A percentile compares a stretch with the other conserved stretches of the same genome.
phyloP scores from a whole-genome alignment of 371 early-diverging fungal genomes.

The Mucor racemosus region DNA sequence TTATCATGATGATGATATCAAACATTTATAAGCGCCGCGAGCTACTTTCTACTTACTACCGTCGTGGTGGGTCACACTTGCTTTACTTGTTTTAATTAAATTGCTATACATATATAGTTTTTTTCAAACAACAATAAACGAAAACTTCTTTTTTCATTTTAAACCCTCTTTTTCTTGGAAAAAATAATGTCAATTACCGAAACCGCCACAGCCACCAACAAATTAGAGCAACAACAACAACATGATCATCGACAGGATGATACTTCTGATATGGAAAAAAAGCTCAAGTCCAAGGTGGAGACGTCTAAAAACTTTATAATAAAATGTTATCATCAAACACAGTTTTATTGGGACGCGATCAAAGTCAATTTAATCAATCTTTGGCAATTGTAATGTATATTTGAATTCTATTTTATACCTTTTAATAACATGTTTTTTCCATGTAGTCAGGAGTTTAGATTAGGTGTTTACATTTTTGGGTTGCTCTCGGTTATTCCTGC shows the following conservation, averaged over 20 bases:
- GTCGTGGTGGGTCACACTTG: background rate
- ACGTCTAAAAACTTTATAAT: background rate
- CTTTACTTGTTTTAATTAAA: background rate
- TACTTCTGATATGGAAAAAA: slow-evolving; percentile 1
- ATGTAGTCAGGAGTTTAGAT: slow-evolving; percentile 13
- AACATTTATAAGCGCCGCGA: slow-evolving; percentile 4
- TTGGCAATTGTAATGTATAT: slow-evolving; percentile 11
- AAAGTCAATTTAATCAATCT: background rate
- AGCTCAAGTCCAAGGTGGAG: background rate
- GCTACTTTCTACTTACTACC: background rate
- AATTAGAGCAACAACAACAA: background rate
- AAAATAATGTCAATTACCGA: background rate
- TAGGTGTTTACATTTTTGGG: slow-evolving; percentile 10
- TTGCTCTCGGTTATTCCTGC: slow-evolving; percentile 1
- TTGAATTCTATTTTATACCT: background rate
- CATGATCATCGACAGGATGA: background rate
- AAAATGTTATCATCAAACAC: background rate
- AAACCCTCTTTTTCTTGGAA: too few species aligned
- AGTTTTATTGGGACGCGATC: slow-evolving; percentile 10
- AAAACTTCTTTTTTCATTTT: too few species aligned
- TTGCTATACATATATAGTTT: background rate
- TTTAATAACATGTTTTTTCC: background rate
- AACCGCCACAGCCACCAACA: background rate
- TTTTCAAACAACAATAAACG: too few species aligned
- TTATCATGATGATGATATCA: background rate